Evolutionary conservation across 495 filamentous ascomycete genomes (phyloP), one percentile per base, ranked within the genome.

Genomic region (Opeltia flavorubescens): DNA sequence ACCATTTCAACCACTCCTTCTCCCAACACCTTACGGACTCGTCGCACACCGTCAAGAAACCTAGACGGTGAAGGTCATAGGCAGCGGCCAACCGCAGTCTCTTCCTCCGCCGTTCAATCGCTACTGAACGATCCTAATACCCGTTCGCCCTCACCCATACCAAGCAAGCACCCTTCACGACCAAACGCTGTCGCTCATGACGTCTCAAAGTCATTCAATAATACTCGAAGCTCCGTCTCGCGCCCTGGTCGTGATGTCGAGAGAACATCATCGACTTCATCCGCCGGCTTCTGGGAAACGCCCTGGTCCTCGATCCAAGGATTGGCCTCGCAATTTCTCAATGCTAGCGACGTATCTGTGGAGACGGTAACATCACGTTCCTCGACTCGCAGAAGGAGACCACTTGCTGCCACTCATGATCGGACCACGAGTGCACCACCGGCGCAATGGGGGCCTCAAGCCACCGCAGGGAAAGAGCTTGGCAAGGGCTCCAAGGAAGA

Each of bases 401-500:
- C 71, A 7, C 65, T 68, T 17, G 58, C 64, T 21, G 61, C 65
- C 11, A 64, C 72, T 35, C 50, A 63, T 45, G 62, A 64, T 50
- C 60, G 63, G 29, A 63, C 55, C 44, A 63, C 59, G 8, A 64
- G 61, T 33, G 59, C 63, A 23, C 60, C 58, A 29, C 62, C 67
- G 5, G 54, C 56, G 7, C 60, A 71, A 57, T 81, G 78, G 78
- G 78, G 77, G 12, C 77, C 77, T 3, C 62, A 67, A 4, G 62
- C 48, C 20, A 61, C 59, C 6, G 50, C 61, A 17, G 63, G 62
- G 17, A 56, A 62, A 29, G 63, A 67, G 46, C 60, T 78, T 40
- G 76, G 74, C 23, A 57, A 54, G 8, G 77, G 77, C 13, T 71
- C 74, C 24, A 62, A 68, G 51, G 78, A 78, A 55, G 71, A 77